A percentile compares a stretch with the other conserved stretches of the same genome.
These are phyloP conservation scores for Tuber magnatum DNA, from an alignment of 495 filamentous ascomycete species.

Conservation along the genomic window DNA sequence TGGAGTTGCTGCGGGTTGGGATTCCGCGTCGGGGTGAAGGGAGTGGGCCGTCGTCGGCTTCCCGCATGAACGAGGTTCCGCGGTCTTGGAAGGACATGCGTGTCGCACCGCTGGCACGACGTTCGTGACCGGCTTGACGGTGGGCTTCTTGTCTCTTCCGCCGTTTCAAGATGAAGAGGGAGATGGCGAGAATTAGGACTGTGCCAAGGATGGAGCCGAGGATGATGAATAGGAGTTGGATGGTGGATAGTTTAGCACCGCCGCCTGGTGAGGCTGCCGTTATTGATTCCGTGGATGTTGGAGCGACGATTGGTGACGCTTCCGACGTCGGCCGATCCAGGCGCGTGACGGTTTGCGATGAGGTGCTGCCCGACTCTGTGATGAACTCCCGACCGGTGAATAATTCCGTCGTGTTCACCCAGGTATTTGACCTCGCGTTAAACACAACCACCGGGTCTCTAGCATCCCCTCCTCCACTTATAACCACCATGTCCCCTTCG, in stretches of 20 bases:
- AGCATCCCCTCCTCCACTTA: slow-evolving; percentile 64
- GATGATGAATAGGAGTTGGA: slow-evolving; percentile 66
- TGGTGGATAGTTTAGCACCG: slow-evolving; percentile 46
- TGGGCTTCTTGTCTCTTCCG: slow-evolving; percentile 38
- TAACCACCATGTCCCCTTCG: slow-evolving; percentile 58
- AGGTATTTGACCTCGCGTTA: slow-evolving; percentile 67
- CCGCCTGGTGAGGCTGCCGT: slow-evolving; percentile 31
- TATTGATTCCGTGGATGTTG: slow-evolving; percentile 38
- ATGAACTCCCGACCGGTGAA: slow-evolving; percentile 50
- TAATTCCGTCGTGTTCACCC: slow-evolving; percentile 66
- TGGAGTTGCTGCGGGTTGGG: background rate
- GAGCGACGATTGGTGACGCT: slow-evolving; percentile 44
- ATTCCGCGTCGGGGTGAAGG: slow-evolving; percentile 21
- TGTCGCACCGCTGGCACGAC: slow-evolving; percentile 5
- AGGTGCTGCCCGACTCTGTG: slow-evolving; percentile 40
- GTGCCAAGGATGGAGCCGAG: slow-evolving; percentile 71
- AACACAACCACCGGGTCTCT: slow-evolving; percentile 65
- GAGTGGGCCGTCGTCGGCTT: slow-evolving; percentile 19
- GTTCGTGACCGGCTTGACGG: slow-evolving; percentile 7
- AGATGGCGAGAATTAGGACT: slow-evolving; percentile 58
- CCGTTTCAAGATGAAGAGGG: slow-evolving; percentile 63
- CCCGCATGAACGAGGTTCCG: slow-evolving; percentile 38
- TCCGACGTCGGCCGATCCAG: slow-evolving; percentile 42
- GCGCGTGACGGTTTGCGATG: slow-evolving; percentile 42
- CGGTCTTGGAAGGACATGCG: slow-evolving; percentile 40